These are phyloP conservation scores for Platanthera zijinensis DNA, from an alignment of 106 monocot genomes.

Conservation along the genomic window DNA sequence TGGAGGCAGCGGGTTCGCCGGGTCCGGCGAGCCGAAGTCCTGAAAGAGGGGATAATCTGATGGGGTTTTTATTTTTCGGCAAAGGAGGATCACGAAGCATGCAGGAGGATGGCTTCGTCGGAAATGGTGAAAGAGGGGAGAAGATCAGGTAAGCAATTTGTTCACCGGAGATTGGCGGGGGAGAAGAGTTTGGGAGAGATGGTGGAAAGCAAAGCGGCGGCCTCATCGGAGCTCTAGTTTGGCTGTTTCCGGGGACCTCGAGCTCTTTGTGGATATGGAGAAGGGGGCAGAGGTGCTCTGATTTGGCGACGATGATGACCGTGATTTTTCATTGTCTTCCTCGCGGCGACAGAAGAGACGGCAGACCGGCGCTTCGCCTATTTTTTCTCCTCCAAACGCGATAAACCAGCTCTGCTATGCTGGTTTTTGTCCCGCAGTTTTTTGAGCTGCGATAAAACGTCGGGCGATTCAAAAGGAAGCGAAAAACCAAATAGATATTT, in stretches of 20 bases:
- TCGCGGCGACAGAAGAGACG: no score
- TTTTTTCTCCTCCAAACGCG: no score
- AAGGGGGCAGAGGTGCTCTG: conserved; percentile 30
- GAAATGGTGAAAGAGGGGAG: conserved; percentile 36
- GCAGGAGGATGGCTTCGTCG: conserved; percentile 31
- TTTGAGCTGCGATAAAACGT: no score
- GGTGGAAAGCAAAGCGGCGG: conserved; percentile 78
- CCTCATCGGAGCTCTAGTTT: conserved; percentile 75
- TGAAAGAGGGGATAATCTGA: conserved; percentile 9
- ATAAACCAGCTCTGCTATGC: no score
- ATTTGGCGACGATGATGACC: no score
- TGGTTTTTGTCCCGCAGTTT: no score
- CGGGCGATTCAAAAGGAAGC: no score
- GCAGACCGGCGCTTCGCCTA: no score
- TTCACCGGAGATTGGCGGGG: conserved; percentile 34
- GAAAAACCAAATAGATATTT: no score
- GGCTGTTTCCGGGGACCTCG: conserved; percentile 72
- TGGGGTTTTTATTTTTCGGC: not conserved
- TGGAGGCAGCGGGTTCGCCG: no score
- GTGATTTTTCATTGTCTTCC: no score
- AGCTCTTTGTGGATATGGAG: conserved; percentile 64
- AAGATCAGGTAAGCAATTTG: conserved; percentile 24
- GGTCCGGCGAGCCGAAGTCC: conserved; percentile 22
- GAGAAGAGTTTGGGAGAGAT: conserved; percentile 70
- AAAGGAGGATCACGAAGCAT: conserved; percentile 9